Evolutionary conservation across 495 filamentous ascomycete genomes (phyloP).

Genomic region (Podospora didyma): DNA sequence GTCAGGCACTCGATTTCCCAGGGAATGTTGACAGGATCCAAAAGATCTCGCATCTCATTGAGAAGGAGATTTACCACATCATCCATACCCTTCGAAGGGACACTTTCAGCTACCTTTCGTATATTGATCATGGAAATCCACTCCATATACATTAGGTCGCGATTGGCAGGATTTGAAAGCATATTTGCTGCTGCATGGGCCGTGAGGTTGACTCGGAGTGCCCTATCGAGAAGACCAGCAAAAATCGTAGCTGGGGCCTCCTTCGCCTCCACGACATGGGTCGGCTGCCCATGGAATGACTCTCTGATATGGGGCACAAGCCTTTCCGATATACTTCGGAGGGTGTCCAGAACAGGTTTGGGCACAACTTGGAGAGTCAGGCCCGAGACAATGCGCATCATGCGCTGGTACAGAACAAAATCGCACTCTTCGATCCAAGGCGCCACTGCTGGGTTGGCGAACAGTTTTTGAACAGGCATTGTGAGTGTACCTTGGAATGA

Average conservation of each 20-base stretch:
- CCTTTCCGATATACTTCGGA: slow-evolving; percentile 76
- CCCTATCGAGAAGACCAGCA: slow-evolving; percentile 74
- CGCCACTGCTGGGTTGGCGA: slow-evolving; percentile 74
- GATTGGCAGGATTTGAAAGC: slow-evolving; percentile 65
- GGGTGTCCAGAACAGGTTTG: slow-evolving; percentile 72
- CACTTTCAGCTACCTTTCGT: slow-evolving; percentile 58
- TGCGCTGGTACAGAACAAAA: slow-evolving; percentile 90
- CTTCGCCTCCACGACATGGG: slow-evolving; percentile 80
- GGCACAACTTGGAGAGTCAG: slow-evolving; percentile 88
- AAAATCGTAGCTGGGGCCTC: slow-evolving; percentile 87
- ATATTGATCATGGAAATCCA: slow-evolving; percentile 80
- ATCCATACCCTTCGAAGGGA: slow-evolving; percentile 59
- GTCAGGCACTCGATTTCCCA: slow-evolving; percentile 53
- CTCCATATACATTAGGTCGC: slow-evolving; percentile 89
- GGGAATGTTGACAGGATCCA: slow-evolving; percentile 57
- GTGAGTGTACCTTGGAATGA: slow-evolving; percentile 95
- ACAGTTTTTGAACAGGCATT: slow-evolving; percentile 92
- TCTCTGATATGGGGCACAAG: slow-evolving; percentile 72
- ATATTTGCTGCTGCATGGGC: slow-evolving; percentile 81
- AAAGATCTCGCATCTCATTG: slow-evolving; percentile 66
- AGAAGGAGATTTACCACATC: slow-evolving; percentile 67
- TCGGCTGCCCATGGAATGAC: slow-evolving; percentile 76
- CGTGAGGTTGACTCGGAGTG: slow-evolving; percentile 84
- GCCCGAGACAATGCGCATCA: slow-evolving; percentile 83
- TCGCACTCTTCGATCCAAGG: slow-evolving; percentile 95